A percentile compares a stretch with the other conserved stretches of the same genome.
phyloP scores from a whole-genome alignment of 2,329 filamentous ascomycete genomes.

The Colletotrichum phormii region DNA sequence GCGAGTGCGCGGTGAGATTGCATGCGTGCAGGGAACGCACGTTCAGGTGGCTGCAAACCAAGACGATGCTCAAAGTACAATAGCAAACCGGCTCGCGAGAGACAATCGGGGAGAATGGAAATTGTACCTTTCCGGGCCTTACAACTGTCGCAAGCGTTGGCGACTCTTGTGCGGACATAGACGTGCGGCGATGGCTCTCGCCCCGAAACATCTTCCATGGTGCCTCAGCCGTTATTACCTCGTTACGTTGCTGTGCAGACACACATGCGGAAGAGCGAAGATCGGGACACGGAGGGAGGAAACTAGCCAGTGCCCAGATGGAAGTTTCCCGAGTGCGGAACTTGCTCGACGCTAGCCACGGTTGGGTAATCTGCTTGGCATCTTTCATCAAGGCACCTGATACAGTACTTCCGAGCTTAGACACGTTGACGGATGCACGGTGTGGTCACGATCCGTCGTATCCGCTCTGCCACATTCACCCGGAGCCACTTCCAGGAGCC shows the following conservation, averaged over 20 bases:
- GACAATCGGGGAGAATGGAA: constrained; percentile 38
- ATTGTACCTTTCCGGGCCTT: constrained; percentile 58
- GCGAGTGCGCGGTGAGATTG: not conserved
- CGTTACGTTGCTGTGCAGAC: not conserved
- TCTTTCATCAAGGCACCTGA: not conserved
- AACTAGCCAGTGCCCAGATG: not conserved
- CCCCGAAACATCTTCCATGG: constrained; percentile 34
- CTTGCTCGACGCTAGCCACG: constrained; percentile 1
- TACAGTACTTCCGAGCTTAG: constrained; percentile 1
- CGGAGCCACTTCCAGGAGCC: not conserved
- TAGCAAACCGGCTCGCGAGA: not conserved
- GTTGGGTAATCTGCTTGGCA: not conserved
- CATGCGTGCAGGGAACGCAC: not conserved
- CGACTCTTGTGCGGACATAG: constrained; percentile 52
- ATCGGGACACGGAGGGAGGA: constrained; percentile 29
- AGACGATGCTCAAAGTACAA: not conserved
- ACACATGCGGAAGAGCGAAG: constrained; percentile 25
- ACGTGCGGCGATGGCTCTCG: constrained; percentile 26
- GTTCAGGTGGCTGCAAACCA: not conserved
- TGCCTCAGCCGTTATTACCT: constrained; percentile 20
- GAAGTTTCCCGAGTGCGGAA: constrained; percentile 18
- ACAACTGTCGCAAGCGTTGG: constrained; percentile 66
- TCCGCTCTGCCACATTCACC: not conserved
- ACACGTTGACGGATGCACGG: constrained; percentile 31
- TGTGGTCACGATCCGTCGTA: not conserved